Conservation (phyloP, 2,329 filamentous ascomycete species). For the Colletotrichum tabaci region DNA sequence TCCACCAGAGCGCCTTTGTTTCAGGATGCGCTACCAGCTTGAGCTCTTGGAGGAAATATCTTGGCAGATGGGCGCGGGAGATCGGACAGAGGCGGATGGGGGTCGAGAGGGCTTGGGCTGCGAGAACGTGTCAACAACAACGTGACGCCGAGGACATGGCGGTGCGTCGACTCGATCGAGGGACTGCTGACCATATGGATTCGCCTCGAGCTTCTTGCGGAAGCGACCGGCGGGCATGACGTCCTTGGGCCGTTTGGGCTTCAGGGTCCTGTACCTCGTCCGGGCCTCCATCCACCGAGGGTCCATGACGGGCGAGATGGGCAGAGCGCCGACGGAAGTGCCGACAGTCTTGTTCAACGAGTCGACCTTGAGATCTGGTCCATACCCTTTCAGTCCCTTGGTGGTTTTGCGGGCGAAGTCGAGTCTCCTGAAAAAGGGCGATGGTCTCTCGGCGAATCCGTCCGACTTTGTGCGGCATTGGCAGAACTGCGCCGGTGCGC, state of each 20-base stretch:
- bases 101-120: conserved; percentile 74
- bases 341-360: conserved; percentile 58
- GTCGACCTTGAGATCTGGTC: conserved; percentile 55
- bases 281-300: conserved; percentile 62
- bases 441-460: neutral
- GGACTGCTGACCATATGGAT: conserved; percentile 71
- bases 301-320: conserved; percentile 70
- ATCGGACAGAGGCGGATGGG: conserved; percentile 70
- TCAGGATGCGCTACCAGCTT: conserved; percentile 69
- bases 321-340: conserved; percentile 63
- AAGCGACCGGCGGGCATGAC: conserved; percentile 58
- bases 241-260: conserved; percentile 48
- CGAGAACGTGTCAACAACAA: neutral
- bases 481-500: conserved; percentile 9
- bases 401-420: conserved; percentile 47
- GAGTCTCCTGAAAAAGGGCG: neutral
- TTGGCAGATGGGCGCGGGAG: conserved; percentile 66
- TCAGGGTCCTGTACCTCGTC: conserved; percentile 57
- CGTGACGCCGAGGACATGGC: neutral
- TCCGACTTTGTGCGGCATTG: conserved; percentile 37
- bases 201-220: conserved; percentile 71
- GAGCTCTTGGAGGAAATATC: conserved; percentile 75
- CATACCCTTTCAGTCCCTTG: conserved; percentile 51
- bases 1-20: conserved; percentile 68
- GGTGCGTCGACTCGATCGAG: neutral